Conservation (phyloP, 768 basidiomycete species). For the Mrakia gelida region DNA sequence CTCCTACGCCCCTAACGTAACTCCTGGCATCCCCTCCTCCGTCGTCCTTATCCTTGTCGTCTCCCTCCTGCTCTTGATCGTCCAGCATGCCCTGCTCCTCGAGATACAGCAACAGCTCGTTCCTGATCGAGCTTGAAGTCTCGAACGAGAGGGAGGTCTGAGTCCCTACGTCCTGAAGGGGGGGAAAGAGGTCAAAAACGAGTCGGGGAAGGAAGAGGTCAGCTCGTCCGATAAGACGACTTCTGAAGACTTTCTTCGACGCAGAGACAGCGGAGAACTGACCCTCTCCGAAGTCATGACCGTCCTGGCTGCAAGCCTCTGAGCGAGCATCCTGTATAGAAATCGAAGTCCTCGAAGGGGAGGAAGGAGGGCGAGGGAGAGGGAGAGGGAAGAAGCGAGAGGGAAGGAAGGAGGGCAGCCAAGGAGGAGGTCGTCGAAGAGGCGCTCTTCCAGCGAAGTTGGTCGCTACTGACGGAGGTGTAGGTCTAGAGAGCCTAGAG, state of each 20-base stretch:
- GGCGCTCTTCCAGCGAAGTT: too few relatives aligned
- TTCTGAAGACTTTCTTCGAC: too few relatives aligned
- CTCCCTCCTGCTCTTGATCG: slow-evolving; percentile 16
- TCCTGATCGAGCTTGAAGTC: slow-evolving; percentile 29
- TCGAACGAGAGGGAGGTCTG: slow-evolving; percentile 31
- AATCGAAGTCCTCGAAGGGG: too few relatives aligned
- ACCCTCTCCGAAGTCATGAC: too few relatives aligned
- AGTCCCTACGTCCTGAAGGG: slow-evolving; percentile 18
- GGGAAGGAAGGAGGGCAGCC: not conserved
- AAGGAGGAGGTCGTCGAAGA: not conserved
- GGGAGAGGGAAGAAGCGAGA: not conserved
- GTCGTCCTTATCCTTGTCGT: slow-evolving; percentile 9
- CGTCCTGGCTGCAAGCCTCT: too few relatives aligned
- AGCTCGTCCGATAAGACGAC: not conserved
- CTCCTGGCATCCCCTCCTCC: not conserved
- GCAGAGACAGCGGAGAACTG: too few relatives aligned
- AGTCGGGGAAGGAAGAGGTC: not conserved
- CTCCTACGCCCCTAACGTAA: slow-evolving; percentile 13
- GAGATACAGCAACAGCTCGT: slow-evolving; percentile 22
- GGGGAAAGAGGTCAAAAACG: not conserved
- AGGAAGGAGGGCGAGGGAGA: not conserved
- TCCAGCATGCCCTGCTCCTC: slow-evolving; percentile 31
- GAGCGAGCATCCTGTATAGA: too few relatives aligned
- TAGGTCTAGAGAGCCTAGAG: too few relatives aligned
- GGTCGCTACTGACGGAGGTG: too few relatives aligned